These are phyloP conservation scores for Lasiosphaeria ovina DNA, from an alignment of 495 filamentous ascomycete species.

Conservation along the genomic window DNA sequence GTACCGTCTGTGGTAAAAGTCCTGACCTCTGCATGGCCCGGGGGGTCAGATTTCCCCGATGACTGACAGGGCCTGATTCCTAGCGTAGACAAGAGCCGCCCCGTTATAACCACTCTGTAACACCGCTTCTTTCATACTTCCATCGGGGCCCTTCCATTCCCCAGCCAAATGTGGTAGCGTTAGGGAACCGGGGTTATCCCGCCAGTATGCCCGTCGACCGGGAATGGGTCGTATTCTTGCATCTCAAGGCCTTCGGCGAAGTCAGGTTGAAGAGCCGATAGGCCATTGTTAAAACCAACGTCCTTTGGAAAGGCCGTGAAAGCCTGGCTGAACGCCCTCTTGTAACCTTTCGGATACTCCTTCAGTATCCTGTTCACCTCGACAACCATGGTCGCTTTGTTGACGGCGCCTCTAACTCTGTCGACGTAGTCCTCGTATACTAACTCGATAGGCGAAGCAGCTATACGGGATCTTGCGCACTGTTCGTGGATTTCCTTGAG, in stretches of 20 bases:
- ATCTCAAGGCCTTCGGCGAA: slow-evolving; percentile 29
- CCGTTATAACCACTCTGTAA: slow-evolving; percentile 28
- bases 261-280: slow-evolving; percentile 31
- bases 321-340: slow-evolving; percentile 19
- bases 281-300: slow-evolving; percentile 32
- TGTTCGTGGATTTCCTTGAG: slow-evolving; percentile 24
- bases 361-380: slow-evolving; percentile 19
- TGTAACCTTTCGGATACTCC: slow-evolving; percentile 17
- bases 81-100: slow-evolving; percentile 32
- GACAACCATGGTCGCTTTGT: too few species aligned
- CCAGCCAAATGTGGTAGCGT: slow-evolving; percentile 33
- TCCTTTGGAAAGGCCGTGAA: slow-evolving; percentile 30
- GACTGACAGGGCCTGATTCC: slow-evolving; percentile 29
- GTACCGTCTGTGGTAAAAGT: slow-evolving; percentile 36
- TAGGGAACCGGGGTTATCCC: slow-evolving; percentile 29
- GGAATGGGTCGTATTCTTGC: slow-evolving; percentile 27
- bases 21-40: slow-evolving; percentile 26
- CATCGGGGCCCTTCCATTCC: slow-evolving; percentile 33
- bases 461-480: slow-evolving; percentile 18
- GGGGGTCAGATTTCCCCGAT: slow-evolving; percentile 24
- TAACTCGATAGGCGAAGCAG: slow-evolving; percentile 27
- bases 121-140: slow-evolving; percentile 28
- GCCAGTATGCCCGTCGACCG: slow-evolving; percentile 23
- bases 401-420: slow-evolving; percentile 14
- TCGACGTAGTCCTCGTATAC: slow-evolving; percentile 19